Evolutionary conservation across 148 eudicot species (phyloP), one percentile per base, ranked within the genome.

Genomic region (Linanthus parryae): DNA sequence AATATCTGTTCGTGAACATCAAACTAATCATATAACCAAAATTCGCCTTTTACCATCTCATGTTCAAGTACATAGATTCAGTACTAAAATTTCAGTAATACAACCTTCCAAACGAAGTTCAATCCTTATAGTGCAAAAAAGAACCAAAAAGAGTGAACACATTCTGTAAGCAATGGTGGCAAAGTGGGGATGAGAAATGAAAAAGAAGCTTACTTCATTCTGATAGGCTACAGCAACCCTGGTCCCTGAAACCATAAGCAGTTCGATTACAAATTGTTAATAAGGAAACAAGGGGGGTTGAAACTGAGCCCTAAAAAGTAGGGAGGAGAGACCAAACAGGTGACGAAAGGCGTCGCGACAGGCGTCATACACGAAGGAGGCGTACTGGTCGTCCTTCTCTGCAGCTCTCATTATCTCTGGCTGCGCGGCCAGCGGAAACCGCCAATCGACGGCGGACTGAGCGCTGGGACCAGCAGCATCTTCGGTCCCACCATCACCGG

Each of bases 391-490:
- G 56, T 94, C 99, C 52, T 94, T 94, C 73, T 94, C 95, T 2
- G 99, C 99, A 2, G 99, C 95, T 65, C 99, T 79, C 99, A 92
- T 92, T 3, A 92, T 58, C 71, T 92, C 99, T 28, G 96, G 96
- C 58, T 84, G 99, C 10, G 96, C 99, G 29, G 96, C 99, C 48
- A 44, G n/a, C 27, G 95, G 88, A 17, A 94, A 94, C 29, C 82
- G 51, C 54, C 83, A n/a, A n/a, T n/a, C n/a, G n/a, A n/a, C n/a
- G n/a, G n/a, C n/a, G n/a, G n/a, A n/a, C n/a, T n/a, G n/a, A n/a
- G n/a, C n/a, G n/a, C n/a, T n/a, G n/a, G n/a, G n/a, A n/a, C n/a
- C n/a, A n/a, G n/a, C n/a, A n/a, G n/a, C n/a, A n/a, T n/a, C n/a
- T n/a, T n/a, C n/a, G n/a, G n/a, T n/a, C n/a, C n/a, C n/a, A n/a